Evolutionary conservation across 1,139 yeast species (phyloP).

Genomic region (Magnusiomyces tetraspermus): DNA sequence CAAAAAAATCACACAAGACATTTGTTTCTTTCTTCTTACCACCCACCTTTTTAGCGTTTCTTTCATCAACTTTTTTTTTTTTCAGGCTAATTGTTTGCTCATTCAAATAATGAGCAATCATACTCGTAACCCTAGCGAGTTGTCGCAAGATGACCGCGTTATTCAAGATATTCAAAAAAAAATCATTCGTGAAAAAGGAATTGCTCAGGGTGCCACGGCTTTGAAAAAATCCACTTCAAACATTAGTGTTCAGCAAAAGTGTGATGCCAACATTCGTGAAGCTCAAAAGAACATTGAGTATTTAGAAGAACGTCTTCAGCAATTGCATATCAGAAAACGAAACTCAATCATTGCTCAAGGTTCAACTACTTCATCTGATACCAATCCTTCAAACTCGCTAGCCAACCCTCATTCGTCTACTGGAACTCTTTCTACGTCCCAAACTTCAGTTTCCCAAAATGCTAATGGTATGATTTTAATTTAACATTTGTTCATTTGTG

Average conservation of each 20-base stretch:
- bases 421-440: neutral
- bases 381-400: neutral
- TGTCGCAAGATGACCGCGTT: conserved; percentile 21
- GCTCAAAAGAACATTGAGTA: conserved; percentile 87
- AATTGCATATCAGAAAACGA: conserved; percentile 39
- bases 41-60: neutral
- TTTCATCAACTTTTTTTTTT: neutral
- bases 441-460: conserved; percentile 2
- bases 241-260: conserved; percentile 74
- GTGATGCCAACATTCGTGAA: conserved; percentile 84
- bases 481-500: neutral
- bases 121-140: conserved; percentile 9
- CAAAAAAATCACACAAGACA: neutral
- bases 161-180: conserved; percentile 63
- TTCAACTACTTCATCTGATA: neutral
- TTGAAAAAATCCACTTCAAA: conserved; percentile 71
- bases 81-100: too few species aligned
- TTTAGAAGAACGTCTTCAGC: conserved; percentile 64
- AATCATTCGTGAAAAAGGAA: conserved; percentile 78
- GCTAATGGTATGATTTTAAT: neutral
- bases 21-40: neutral
- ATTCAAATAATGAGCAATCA: conserved; percentile 2
- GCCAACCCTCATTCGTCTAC: neutral
- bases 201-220: conserved; percentile 78
- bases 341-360: conserved; percentile 7